phyloP scores from a whole-genome alignment of 257 asterid species.

The Salvia splendens region DNA sequence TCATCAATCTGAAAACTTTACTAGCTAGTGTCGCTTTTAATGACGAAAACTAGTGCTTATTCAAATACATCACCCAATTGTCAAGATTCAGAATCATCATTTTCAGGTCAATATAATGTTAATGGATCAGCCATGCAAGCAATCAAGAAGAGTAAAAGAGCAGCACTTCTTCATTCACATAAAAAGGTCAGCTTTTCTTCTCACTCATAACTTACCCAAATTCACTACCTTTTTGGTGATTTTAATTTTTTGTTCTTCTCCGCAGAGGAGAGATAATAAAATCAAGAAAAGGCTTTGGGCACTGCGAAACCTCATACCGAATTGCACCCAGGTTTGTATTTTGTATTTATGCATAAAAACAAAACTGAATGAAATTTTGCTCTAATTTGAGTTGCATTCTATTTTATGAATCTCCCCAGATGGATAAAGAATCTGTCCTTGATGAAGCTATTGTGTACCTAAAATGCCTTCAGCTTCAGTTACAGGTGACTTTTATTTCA shows the following conservation, averaged over 20 bases:
- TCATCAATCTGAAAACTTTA: no score
- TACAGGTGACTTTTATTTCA: constrained; percentile 16
- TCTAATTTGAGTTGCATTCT: neutral
- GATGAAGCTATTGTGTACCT: constrained; percentile 30
- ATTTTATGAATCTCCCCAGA: neutral
- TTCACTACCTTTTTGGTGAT: neutral
- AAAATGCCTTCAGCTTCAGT: constrained; percentile 28
- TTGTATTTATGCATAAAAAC: neutral
- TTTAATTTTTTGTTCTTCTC: neutral
- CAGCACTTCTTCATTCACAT: neutral
- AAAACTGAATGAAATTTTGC: neutral
- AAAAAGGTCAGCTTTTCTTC: neutral
- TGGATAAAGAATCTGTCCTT: constrained; percentile 27
- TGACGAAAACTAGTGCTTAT: neutral
- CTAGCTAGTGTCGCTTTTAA: no score
- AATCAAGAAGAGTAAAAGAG: neutral
- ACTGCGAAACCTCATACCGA: constrained; percentile 27
- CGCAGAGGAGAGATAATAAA: constrained; percentile 22
- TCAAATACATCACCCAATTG: neutral
- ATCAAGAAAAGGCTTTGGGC: constrained; percentile 19
- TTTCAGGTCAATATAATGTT: neutral
- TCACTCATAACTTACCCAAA: neutral
- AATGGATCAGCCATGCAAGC: neutral
- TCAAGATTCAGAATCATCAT: no score
- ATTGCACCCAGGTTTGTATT: constrained; percentile 27